Percentiles rank a stretch among this genome's conserved stretches.
Conservation (phyloP, 2,329 filamentous ascomycete species). For the Aspergillus ochraceus region DNA sequence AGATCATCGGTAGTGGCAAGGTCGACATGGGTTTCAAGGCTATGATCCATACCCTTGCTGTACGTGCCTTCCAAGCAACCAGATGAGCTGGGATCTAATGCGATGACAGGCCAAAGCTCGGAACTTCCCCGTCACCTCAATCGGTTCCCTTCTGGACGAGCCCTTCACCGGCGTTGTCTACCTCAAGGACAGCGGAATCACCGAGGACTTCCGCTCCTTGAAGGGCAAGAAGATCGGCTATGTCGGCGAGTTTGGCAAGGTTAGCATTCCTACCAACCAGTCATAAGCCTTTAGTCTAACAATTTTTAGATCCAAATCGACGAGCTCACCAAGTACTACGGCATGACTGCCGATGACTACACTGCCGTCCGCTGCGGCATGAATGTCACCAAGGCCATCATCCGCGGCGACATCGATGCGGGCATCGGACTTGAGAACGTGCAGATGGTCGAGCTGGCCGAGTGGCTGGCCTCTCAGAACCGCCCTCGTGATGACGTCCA, state of each 20-base stretch:
- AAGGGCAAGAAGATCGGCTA: constrained; percentile 78
- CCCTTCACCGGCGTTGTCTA: constrained; percentile 79
- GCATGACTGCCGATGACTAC: constrained; percentile 71
- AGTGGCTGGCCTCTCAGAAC: constrained; percentile 67
- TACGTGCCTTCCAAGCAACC: constrained; percentile 34
- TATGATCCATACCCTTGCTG: constrained; percentile 79
- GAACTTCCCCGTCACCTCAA: constrained; percentile 69
- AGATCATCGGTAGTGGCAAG: constrained; percentile 75
- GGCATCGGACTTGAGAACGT: constrained; percentile 78
- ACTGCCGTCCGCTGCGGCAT: constrained; percentile 76
- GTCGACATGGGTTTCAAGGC: constrained; percentile 79
- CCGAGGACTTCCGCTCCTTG: constrained; percentile 70
- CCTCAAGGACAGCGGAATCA: constrained; percentile 72
- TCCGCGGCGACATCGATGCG: constrained; percentile 69
- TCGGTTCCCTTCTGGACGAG: constrained; percentile 75
- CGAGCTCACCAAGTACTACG: constrained; percentile 75
- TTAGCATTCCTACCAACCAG: constrained; percentile 14
- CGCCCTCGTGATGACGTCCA: constrained; percentile 68
- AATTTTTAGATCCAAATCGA: constrained; percentile 69
- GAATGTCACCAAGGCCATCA: constrained; percentile 78
- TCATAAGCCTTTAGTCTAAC: neutral
- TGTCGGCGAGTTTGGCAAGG: constrained; percentile 75
- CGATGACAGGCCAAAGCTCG: constrained; percentile 66
- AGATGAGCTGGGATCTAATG: neutral
- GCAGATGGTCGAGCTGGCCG: constrained; percentile 79